These are phyloP conservation scores for Cynanchum wilfordii DNA, from an alignment of 257 asterid species.

Conservation along the genomic window DNA sequence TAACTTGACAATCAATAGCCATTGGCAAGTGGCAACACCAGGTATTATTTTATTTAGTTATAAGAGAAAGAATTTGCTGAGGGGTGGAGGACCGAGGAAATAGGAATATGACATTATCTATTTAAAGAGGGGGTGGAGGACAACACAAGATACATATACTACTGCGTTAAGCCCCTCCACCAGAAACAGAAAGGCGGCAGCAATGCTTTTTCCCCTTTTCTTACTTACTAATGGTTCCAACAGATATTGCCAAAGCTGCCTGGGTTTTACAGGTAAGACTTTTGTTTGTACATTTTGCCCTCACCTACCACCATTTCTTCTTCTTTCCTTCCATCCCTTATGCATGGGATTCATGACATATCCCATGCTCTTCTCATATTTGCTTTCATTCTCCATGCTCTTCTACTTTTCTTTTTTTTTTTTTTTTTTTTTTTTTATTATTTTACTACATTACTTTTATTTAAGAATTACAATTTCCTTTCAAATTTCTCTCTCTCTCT, in stretches of 20 bases:
- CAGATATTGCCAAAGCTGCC: neutral
- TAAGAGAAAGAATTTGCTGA: no score
- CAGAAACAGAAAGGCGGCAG: conserved; percentile 1
- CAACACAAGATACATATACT: neutral
- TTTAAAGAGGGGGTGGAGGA: neutral
- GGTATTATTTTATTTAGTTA: neutral
- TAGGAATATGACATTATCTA: neutral
- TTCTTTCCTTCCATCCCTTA: neutral
- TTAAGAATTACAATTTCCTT: no score
- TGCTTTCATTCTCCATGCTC: neutral
- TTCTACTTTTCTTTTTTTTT: no score
- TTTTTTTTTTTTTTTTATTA: no score
- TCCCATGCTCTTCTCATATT: neutral
- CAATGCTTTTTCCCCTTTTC: neutral
- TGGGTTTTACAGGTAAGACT: conserved; percentile 2
- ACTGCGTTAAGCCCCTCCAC: neutral
- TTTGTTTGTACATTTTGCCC: neutral
- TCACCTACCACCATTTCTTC: neutral
- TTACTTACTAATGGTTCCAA: neutral
- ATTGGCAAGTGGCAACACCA: neutral
- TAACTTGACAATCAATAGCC: neutral
- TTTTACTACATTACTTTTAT: no score
- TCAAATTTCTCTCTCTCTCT: no score
- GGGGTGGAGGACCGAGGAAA: neutral
- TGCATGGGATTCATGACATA: neutral